Conservation (phyloP, 2,329 filamentous ascomycete species). For the Aspergillus sp. region DNA sequence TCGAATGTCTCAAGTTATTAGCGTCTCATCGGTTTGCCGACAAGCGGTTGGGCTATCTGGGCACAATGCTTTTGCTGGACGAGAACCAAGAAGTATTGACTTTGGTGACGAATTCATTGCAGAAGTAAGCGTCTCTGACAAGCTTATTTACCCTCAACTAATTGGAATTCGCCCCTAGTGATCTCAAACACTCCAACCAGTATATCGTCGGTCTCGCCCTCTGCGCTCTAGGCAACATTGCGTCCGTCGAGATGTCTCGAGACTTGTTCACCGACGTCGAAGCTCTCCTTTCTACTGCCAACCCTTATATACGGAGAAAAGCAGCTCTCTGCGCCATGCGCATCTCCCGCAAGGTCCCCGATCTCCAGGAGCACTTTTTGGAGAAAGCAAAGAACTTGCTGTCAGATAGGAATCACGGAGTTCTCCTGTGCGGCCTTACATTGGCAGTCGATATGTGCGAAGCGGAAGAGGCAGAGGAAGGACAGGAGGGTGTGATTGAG, state of each 20-base stretch:
- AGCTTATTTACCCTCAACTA: neutral
- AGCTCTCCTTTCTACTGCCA: constrained; percentile 84
- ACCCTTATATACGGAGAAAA: constrained; percentile 98
- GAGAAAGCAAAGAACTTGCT: constrained; percentile 90
- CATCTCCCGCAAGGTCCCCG: constrained; percentile 96
- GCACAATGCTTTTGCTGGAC: constrained; percentile 92
- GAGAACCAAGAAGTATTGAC: constrained; percentile 99
- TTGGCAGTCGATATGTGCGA: constrained; percentile 91
- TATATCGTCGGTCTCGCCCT: constrained; percentile 97
- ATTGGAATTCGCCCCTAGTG: constrained; percentile 63
- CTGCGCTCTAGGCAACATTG: constrained; percentile 96
- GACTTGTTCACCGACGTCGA: constrained; percentile 97
- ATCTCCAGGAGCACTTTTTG: constrained; percentile 94
- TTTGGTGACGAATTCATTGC: constrained; percentile 93
- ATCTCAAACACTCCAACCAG: constrained; percentile 95
- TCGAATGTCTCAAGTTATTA: constrained; percentile 96
- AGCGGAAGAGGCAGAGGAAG: constrained; percentile 88
- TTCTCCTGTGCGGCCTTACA: constrained; percentile 88
- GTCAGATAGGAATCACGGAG: constrained; percentile 93
- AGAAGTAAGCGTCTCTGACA: constrained; percentile 70
- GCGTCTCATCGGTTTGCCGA: constrained; percentile 97
- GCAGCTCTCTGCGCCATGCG: constrained; percentile 98
- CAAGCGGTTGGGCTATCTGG: constrained; percentile 93
- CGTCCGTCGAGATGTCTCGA: constrained; percentile 96
- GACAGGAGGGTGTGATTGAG: constrained; percentile 87